Conservation (phyloP, 257 asterid species). For the Penstemon barbatus region DNA sequence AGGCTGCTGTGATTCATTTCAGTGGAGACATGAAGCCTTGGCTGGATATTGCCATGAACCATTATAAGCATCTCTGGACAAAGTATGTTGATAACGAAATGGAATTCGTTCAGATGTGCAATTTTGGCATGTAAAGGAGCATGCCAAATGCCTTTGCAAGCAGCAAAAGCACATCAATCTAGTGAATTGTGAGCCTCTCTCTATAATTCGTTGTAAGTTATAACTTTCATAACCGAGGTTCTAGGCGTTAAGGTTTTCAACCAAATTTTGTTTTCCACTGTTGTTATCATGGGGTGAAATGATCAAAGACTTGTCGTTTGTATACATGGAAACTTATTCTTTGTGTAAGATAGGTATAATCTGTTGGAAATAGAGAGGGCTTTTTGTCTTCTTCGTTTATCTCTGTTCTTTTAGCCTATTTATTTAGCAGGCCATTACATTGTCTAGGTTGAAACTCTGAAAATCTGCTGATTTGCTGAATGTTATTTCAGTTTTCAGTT, state of each 20-base stretch:
- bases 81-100: slow-evolving; percentile 87
- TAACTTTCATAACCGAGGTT: slow-evolving; percentile 46
- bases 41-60: slow-evolving; percentile 97
- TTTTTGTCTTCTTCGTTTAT: neutral
- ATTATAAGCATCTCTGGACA: slow-evolving; percentile 89
- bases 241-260: slow-evolving; percentile 31
- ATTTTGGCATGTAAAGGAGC: slow-evolving; percentile 79
- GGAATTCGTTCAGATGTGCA: slow-evolving; percentile 97
- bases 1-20: slow-evolving; percentile 93
- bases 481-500: neutral
- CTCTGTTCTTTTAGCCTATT: neutral
- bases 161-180: slow-evolving; percentile 24
- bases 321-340: slow-evolving; percentile 35
- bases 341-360: slow-evolving; percentile 38
- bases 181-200: slow-evolving; percentile 31
- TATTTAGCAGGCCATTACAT: neutral
- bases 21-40: slow-evolving; percentile 99
- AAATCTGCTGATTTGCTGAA: neutral
- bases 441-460: neutral
- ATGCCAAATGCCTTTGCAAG: slow-evolving; percentile 30
- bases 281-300: slow-evolving; percentile 30
- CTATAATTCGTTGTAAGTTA: slow-evolving; percentile 28
- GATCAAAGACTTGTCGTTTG: slow-evolving; percentile 20
- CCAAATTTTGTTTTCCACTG: slow-evolving; percentile 28
- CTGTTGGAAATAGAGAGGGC: slow-evolving; percentile 2